A percentile compares a stretch with the other conserved stretches of the same genome.
Conservation (phyloP, 2,329 filamentous ascomycete species). For the Didymella pinodella region DNA sequence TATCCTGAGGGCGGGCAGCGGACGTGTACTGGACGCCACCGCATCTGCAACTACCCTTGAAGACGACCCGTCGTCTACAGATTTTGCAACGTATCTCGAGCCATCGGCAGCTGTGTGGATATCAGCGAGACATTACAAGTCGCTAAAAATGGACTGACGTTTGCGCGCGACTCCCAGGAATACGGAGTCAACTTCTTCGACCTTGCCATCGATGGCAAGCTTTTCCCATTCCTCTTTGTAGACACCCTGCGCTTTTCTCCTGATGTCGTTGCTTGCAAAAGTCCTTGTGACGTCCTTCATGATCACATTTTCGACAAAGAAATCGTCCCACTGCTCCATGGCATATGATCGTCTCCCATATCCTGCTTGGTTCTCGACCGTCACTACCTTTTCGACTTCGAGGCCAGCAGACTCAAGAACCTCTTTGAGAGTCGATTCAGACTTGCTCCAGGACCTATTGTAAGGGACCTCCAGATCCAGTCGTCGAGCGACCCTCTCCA, state of each 20-base stretch:
- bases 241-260: conserved; percentile 43
- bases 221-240: conserved; percentile 52
- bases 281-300: conserved; percentile 34
- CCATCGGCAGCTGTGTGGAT: conserved; percentile 35
- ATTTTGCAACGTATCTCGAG: conserved; percentile 29
- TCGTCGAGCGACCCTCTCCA: conserved; percentile 48
- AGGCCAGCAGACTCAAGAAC: conserved; percentile 50
- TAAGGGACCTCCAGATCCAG: conserved; percentile 47
- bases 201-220: conserved; percentile 47
- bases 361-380: conserved; percentile 46
- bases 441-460: conserved; percentile 49
- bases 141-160: conserved; percentile 26
- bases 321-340: conserved; percentile 43
- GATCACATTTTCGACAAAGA: conserved; percentile 49
- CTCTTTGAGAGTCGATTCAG: conserved; percentile 40
- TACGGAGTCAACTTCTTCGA: conserved; percentile 51
- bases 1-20: conserved; percentile 44
- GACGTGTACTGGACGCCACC: conserved; percentile 54
- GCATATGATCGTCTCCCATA: conserved; percentile 41
- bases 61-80: conserved; percentile 25
- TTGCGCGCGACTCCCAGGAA: conserved; percentile 50
- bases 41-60: conserved; percentile 57
- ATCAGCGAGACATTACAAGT: too few relatives aligned
- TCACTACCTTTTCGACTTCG: conserved; percentile 41
- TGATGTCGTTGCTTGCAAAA: conserved; percentile 43